phyloP scores from a whole-genome alignment of 495 filamentous ascomycete species.

The Tuber microsphaerosporum region DNA sequence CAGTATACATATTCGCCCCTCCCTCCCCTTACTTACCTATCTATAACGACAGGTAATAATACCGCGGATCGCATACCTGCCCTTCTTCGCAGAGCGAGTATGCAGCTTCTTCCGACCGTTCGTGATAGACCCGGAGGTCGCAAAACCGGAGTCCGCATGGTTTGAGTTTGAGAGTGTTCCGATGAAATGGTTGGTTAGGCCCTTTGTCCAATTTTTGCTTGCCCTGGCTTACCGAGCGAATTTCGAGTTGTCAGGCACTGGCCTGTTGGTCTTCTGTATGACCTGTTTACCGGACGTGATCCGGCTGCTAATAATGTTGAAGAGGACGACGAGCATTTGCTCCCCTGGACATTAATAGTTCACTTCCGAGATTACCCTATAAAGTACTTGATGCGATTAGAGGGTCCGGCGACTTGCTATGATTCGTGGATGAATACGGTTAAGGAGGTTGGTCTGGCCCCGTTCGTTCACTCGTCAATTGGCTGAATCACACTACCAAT shows the following conservation, averaged over 20 bases:
- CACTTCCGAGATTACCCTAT: slow-evolving; percentile 71
- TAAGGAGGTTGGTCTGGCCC: slow-evolving; percentile 58
- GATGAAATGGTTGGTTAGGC: slow-evolving; percentile 55
- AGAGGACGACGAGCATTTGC: slow-evolving; percentile 44
- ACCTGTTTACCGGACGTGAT: slow-evolving; percentile 68
- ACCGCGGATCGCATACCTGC: slow-evolving; percentile 65
- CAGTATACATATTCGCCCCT: neutral
- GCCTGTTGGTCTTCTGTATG: slow-evolving; percentile 77
- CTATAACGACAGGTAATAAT: slow-evolving; percentile 48
- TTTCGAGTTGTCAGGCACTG: slow-evolving; percentile 52
- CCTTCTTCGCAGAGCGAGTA: slow-evolving; percentile 69
- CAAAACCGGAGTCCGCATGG: slow-evolving; percentile 57
- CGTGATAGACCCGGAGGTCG: slow-evolving; percentile 58
- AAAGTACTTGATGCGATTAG: slow-evolving; percentile 59
- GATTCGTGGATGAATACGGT: slow-evolving; percentile 91
- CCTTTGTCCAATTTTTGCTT: neutral
- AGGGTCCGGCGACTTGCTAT: slow-evolving; percentile 51
- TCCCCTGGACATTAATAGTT: slow-evolving; percentile 74
- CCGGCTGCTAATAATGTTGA: slow-evolving; percentile 45
- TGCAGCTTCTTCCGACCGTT: slow-evolving; percentile 67
- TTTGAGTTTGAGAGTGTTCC: slow-evolving; percentile 68
- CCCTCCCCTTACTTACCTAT: neutral
- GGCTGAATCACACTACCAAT: slow-evolving; percentile 11
- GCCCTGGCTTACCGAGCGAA: slow-evolving; percentile 45
- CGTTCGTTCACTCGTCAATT: slow-evolving; percentile 10